Evolutionary conservation across 164 flowering plant species (phyloP).

Genomic region (Cinnamomum chago): DNA sequence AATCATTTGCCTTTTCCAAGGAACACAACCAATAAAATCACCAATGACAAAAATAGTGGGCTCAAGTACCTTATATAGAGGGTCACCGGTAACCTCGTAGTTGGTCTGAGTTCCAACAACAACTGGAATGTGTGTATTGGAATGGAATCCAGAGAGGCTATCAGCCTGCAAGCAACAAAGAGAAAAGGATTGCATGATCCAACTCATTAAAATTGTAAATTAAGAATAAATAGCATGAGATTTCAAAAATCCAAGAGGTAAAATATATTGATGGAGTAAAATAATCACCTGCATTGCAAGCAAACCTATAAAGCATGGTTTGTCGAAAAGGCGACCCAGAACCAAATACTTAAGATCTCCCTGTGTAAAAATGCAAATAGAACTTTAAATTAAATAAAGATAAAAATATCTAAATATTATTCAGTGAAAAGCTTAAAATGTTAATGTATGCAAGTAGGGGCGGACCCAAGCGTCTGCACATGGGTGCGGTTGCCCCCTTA

Average conservation of each 20-base stretch:
- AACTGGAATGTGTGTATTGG: constrained; percentile 76
- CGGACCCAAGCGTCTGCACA: too few species aligned
- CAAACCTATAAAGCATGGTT: constrained; percentile 89
- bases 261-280: neutral
- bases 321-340: constrained; percentile 87
- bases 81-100: constrained; percentile 75
- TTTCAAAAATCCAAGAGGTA: neutral
- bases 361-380: constrained; percentile 22
- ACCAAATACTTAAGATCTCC: constrained; percentile 55
- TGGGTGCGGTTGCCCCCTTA: too few species aligned
- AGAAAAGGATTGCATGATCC: neutral
- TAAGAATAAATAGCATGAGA: neutral
- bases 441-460: neutral
- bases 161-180: constrained; percentile 44
- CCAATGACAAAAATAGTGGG: too few species aligned
- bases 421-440: neutral
- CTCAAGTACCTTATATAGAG: constrained; percentile 51
- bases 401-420: neutral
- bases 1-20: too few species aligned
- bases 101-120: constrained; percentile 75
- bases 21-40: too few species aligned
- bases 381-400: neutral
- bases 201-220: too few species aligned
- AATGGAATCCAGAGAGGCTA: constrained; percentile 59
- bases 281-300: constrained; percentile 66